Evolutionary conservation across 768 basidiomycete species (phyloP), one percentile per base, ranked within the genome.

Genomic region (Melanogaster broomeanus): DNA sequence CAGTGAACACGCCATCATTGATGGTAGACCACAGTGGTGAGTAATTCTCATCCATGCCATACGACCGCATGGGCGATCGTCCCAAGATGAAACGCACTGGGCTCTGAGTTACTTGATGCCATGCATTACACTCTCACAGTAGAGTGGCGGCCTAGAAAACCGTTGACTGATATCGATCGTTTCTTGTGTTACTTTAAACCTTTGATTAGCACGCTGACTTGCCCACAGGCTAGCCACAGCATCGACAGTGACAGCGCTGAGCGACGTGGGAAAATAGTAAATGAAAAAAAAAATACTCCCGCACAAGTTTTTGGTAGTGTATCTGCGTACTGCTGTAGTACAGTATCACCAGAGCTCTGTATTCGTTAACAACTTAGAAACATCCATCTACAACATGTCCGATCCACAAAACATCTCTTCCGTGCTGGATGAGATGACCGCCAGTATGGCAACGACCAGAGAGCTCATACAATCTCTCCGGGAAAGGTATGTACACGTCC

Each of bases 81-180:
- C 21, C 25, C 39, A 55, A 40, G 80, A 82, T 75, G 80, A 81
- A 79, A 72, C 72, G 81, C 80, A 81, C 80, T 82, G 81, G 80
- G 80, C 81, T 82, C 80, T 81, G 80, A 81, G 27, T 35, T 48
- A 3, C 27, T 55, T 67, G 80, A 76, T 78, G 81, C 67, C 45
- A 76, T 71, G 81, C 81, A 79, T 61, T 74, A 80, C 77, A 74
- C 73, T 76, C 71, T 55, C 58, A 42, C 18, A 28, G 31, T 52
- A 52, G 72, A 67, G 77, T 70, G 75, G 80, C 81, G 79, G 81
- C 80, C 72, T 82, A 83, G 80, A 82, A 82, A 82, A 72, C 81
- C 80, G 81, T 81, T 71, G 53, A 76, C 81, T 79, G 81, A 83
- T 60, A 76, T 81, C 79, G 81, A 83, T 60, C 50, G 48, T 57